Evolutionary conservation across 805 yeast species (phyloP).

Genomic region (Candida nanaspora): DNA sequence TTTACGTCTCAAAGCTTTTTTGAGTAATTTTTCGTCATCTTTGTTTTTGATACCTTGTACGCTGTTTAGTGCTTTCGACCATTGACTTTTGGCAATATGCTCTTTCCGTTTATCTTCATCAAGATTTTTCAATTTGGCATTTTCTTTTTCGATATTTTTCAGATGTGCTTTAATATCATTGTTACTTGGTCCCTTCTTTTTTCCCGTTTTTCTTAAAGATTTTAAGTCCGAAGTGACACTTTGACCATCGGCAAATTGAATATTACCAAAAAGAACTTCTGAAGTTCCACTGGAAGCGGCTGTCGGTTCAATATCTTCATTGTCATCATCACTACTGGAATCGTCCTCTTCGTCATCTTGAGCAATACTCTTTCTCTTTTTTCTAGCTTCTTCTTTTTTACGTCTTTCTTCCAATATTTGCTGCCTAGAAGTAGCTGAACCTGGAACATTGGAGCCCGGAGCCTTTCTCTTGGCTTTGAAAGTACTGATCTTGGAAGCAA

Average conservation of each 20-base stretch:
- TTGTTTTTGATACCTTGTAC: conserved; percentile 85
- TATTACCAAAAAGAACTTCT: conserved; percentile 67
- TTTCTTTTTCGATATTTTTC: conserved; percentile 65
- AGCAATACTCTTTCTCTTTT: conserved; percentile 26
- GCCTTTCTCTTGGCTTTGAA: conserved; percentile 84
- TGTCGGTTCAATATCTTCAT: conserved; percentile 25
- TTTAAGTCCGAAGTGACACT: conserved; percentile 67
- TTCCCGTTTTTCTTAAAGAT: conserved; percentile 48
- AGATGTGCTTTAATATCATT: conserved; percentile 82
- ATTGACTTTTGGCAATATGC: conserved; percentile 64
- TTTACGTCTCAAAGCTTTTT: conserved; percentile 78
- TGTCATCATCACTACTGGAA: conserved; percentile 29
- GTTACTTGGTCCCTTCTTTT: conserved; percentile 76
- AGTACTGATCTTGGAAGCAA: conserved; percentile 62
- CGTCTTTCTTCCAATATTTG: conserved; percentile 65
- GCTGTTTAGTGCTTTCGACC: conserved; percentile 79
- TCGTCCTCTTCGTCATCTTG: conserved; percentile 35
- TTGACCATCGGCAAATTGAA: conserved; percentile 76
- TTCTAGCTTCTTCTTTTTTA: conserved; percentile 32
- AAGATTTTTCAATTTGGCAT: conserved; percentile 50
- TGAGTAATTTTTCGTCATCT: conserved; percentile 84
- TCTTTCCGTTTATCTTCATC: conserved; percentile 55
- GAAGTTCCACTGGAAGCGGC: conserved; percentile 24
- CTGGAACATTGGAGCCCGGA: conserved; percentile 72
- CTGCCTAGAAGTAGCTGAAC: conserved; percentile 83